Conservation (phyloP, 371 early-diverging fungal genomes). For the Sporodiniella umbellata region DNA sequence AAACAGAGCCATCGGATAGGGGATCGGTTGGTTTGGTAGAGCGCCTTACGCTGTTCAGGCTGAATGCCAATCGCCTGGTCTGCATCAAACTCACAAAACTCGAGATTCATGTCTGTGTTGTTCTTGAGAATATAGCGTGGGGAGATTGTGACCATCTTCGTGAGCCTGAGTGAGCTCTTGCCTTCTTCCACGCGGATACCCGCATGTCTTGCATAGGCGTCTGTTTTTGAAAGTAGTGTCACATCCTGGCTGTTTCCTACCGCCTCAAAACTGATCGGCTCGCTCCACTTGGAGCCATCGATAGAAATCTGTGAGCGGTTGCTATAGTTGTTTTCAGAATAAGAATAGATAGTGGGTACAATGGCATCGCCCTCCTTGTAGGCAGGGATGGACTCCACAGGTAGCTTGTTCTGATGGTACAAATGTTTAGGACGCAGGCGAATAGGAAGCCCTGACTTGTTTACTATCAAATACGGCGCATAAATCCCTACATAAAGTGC, state of each 20-base stretch:
- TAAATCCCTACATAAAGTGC: slow-evolving; percentile 32
- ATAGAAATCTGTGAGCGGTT: slow-evolving; percentile 72
- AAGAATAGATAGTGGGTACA: slow-evolving; percentile 79
- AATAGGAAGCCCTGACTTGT: slow-evolving; percentile 69
- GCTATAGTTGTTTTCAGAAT: slow-evolving; percentile 65
- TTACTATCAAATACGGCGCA: slow-evolving; percentile 65
- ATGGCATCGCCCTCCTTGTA: slow-evolving; percentile 24
- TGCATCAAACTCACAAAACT: slow-evolving; percentile 52
- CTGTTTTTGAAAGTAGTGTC: slow-evolving; percentile 35
- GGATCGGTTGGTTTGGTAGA: slow-evolving; percentile 49
- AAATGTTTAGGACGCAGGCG: slow-evolving; percentile 18
- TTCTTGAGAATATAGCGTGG: slow-evolving; percentile 88
- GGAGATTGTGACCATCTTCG: slow-evolving; percentile 75
- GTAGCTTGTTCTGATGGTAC: slow-evolving; percentile 12
- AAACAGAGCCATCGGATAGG: slow-evolving; percentile 52
- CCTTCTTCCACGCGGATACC: slow-evolving; percentile 73
- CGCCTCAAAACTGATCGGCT: slow-evolving; percentile 80
- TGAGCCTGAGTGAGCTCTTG: slow-evolving; percentile 52
- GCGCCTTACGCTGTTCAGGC: slow-evolving; percentile 45
- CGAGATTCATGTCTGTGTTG: slow-evolving; percentile 53
- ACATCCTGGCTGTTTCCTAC: slow-evolving; percentile 74
- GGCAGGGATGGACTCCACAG: slow-evolving; percentile 14
- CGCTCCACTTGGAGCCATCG: slow-evolving; percentile 72
- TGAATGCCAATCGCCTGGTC: slow-evolving; percentile 23
- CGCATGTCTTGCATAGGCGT: slow-evolving; percentile 47